Percentiles rank a stretch among this genome's conserved stretches.
phyloP scores from a whole-genome alignment of 2,329 filamentous ascomycete genomes.

The Cordyceps cateniannulata region DNA sequence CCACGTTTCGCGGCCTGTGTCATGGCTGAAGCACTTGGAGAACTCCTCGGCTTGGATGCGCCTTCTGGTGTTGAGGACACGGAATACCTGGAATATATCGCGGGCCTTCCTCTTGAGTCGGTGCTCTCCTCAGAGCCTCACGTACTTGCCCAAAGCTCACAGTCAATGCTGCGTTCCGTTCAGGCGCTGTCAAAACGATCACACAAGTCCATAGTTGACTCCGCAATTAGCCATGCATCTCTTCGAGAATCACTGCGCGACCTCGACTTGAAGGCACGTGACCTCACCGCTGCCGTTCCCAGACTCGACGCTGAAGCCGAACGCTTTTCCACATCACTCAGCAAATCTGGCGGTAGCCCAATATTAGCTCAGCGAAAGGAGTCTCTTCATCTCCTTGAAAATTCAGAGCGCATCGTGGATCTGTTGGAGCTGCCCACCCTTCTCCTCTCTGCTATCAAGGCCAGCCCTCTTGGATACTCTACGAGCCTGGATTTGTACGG shows the following conservation, averaged over 20 bases:
- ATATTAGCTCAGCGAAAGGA: conserved; percentile 69
- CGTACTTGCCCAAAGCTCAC: conserved; percentile 71
- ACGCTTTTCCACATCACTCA: conserved; percentile 76
- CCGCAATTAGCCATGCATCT: conserved; percentile 69
- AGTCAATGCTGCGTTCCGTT: conserved; percentile 74
- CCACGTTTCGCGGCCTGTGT: neutral
- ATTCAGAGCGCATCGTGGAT: conserved; percentile 83
- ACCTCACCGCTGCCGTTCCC: conserved; percentile 67
- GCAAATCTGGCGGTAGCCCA: conserved; percentile 62
- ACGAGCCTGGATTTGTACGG: conserved; percentile 85
- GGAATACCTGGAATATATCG: conserved; percentile 70
- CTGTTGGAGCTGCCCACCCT: conserved; percentile 84
- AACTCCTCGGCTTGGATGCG: conserved; percentile 27
- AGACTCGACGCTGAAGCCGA: conserved; percentile 72
- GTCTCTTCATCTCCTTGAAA: conserved; percentile 74
- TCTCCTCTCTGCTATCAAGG: conserved; percentile 69
- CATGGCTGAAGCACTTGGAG: conserved; percentile 32
- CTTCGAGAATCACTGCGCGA: conserved; percentile 65
- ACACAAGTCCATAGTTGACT: conserved; percentile 75
- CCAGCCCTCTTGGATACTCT: conserved; percentile 67
- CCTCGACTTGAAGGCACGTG: conserved; percentile 57
- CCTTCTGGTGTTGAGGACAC: conserved; percentile 47
- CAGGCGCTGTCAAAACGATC: conserved; percentile 87
- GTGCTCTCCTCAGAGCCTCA: conserved; percentile 71
- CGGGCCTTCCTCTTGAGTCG: conserved; percentile 67